Evolutionary conservation across 192 early-diverging fungal species (phyloP).

Genomic region (Umbelopsis isabellina): DNA sequence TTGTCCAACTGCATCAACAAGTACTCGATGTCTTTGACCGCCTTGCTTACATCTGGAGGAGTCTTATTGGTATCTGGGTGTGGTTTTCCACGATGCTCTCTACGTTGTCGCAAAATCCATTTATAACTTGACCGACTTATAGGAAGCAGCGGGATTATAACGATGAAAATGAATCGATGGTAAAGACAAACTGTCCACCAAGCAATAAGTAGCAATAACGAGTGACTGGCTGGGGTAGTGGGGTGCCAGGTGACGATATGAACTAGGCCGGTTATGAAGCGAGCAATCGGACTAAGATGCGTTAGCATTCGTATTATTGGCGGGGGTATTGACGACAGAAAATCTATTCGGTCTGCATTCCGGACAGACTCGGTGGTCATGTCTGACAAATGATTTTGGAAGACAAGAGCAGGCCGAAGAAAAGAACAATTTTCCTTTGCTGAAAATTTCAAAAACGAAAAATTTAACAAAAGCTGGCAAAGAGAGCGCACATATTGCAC

Average conservation of each 20-base stretch:
- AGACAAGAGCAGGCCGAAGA: neutral
- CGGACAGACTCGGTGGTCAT: constrained; percentile 1
- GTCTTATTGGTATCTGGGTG: neutral
- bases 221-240: constrained; percentile 40
- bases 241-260: constrained; percentile 48
- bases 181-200: constrained; percentile 52
- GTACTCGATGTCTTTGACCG: constrained; percentile 46
- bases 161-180: constrained; percentile 40
- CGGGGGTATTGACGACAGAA: constrained; percentile 45
- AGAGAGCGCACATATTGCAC: neutral
- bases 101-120: constrained; percentile 44
- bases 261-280: constrained; percentile 39
- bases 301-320: constrained; percentile 47
- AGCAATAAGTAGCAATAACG: constrained; percentile 44
- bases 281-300: constrained; percentile 43
- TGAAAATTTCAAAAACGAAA: neutral
- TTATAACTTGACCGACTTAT: constrained; percentile 35
- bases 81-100: constrained; percentile 27
- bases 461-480: neutral
- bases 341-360: constrained; percentile 20
- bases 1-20: constrained; percentile 45
- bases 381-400: constrained; percentile 6
- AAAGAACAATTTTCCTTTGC: neutral
- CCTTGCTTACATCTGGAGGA: constrained; percentile 40
- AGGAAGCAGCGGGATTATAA: constrained; percentile 36